Base-by-base conservation (phyloP, 805 yeast genomes). In the Metschnikowia cubensis region DNA sequence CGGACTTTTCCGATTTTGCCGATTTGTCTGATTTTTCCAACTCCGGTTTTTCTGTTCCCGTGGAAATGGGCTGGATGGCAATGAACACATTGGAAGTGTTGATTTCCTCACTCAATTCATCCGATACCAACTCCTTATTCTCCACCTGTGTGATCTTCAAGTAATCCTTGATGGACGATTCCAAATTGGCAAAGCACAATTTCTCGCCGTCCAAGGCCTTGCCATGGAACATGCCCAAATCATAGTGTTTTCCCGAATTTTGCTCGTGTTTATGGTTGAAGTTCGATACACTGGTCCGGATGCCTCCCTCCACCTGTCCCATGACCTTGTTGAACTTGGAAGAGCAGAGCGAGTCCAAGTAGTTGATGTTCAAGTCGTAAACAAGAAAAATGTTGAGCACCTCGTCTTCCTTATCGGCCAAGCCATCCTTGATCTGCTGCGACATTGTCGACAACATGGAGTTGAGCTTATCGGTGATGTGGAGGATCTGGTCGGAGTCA, bases 111-210 rank as follows among this genome's bases (percentile, higher is more conserved):
- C 41, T 47, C 34, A 46, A 39, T 33, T 53, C 50, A 48, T 62
- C 63, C 53, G 59, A 49, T 3, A 60, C 58, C 43, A 15, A 34
- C 35, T 10, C 42, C 53, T 17, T 46, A 38, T 43, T 17, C 40
- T 36, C 53, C 14, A 34, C 46, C 63, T 60, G 48, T 57, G 65
- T 57, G 65, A 71, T 50, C 63, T 58, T 64, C 29, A 50, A 43
- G 49, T 62, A 73, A 52, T 68, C 69, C 73, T 80, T 77, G 47
- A 84, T 77, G n/a, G 84, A 82, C 48, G 83, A 81, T 31, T 89
- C 96, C 59, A 92, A 76, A 62, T 89, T 91, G 3, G 97, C 98
- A 59, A 81, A 76, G 37, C 95, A 86, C 51, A 94, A 77, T 65
- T 94, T 92, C 60, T 87, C 95, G 13, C 94, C 97, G 65, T 89